A percentile compares a stretch with the other conserved stretches of the same genome.
phyloP scores from a whole-genome alignment of 768 basidiomycete genomes.

The Mycena belliarum region DNA sequence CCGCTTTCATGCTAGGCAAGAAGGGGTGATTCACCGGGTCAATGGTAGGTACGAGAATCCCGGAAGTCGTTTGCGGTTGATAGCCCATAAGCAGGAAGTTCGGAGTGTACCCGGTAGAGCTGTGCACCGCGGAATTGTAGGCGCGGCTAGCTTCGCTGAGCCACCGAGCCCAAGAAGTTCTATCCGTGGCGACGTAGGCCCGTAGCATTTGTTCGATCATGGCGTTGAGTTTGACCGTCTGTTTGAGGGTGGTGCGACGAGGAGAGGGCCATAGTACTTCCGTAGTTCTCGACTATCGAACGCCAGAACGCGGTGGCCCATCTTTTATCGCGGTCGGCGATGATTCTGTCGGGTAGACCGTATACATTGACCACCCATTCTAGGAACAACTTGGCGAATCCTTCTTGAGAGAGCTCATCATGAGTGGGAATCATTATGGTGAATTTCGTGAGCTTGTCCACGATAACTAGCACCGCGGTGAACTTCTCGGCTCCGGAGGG shows the following conservation, averaged over 20 bases:
- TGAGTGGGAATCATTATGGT: conserved; percentile 33
- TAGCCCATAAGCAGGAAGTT: conserved; percentile 32
- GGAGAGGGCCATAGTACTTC: conserved; percentile 13
- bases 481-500: conserved; percentile 21
- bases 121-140: conserved; percentile 31
- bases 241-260: conserved; percentile 40
- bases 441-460: conserved; percentile 35
- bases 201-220: conserved; percentile 30
- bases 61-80: conserved; percentile 17
- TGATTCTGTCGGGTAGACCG: conserved; percentile 1
- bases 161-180: conserved; percentile 30
- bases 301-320: conserved; percentile 23
- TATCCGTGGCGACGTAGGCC: conserved; percentile 27
- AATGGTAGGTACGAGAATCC: neutral
- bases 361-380: neutral
- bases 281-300: neutral
- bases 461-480: conserved; percentile 27
- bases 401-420: neutral
- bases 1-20: conserved; percentile 4
- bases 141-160: conserved; percentile 28
- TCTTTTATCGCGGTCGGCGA: conserved; percentile 11
- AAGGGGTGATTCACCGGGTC: conserved; percentile 2
- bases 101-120: conserved; percentile 28
- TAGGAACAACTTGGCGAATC: conserved; percentile 3
- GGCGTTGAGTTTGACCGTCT: conserved; percentile 36